Percentiles rank a stretch among this genome's conserved stretches.
Evolutionary conservation across 2,329 filamentous ascomycete species (phyloP).

Genomic region (Monosporascus sp.): DNA sequence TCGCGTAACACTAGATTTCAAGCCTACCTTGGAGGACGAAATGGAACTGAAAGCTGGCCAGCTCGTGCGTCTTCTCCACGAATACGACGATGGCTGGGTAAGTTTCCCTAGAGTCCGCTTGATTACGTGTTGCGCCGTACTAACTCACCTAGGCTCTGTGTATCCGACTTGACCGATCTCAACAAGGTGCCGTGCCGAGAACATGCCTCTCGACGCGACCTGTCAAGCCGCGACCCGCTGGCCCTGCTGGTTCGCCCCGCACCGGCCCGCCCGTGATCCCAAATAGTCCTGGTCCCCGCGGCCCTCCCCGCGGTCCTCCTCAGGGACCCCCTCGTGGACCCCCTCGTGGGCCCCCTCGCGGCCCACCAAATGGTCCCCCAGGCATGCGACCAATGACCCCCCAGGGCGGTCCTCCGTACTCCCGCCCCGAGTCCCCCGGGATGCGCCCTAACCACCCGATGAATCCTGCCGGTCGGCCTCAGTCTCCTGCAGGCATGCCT

Average conservation of each 20-base stretch:
- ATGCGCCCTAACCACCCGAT: slow-evolving; percentile 26
- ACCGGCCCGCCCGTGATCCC: slow-evolving; percentile 51
- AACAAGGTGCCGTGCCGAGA: slow-evolving; percentile 88
- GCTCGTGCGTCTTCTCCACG: slow-evolving; percentile 82
- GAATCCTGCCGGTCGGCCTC: slow-evolving; percentile 18
- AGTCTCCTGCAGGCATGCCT: slow-evolving; percentile 24
- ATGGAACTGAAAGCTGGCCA: slow-evolving; percentile 75
- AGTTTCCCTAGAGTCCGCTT: slow-evolving; percentile 31
- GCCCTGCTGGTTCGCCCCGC: slow-evolving; percentile 35
- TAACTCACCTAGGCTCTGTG: slow-evolving; percentile 66
- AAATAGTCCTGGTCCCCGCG: slow-evolving; percentile 18
- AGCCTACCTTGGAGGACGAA: slow-evolving; percentile 88
- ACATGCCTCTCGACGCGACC: slow-evolving; percentile 90
- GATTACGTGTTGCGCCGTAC: slow-evolving; percentile 19
- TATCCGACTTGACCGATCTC: slow-evolving; percentile 80
- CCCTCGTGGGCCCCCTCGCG: slow-evolving; percentile 23
- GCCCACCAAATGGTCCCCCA: slow-evolving; percentile 25
- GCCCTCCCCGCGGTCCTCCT: slow-evolving; percentile 18
- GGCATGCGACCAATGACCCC: slow-evolving; percentile 35
- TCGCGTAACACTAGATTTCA: slow-evolving; percentile 91
- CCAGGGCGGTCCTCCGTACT: slow-evolving; percentile 27
- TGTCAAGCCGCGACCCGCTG: slow-evolving; percentile 71
- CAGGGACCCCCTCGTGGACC: slow-evolving; percentile 21
- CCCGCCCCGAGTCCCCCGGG: slow-evolving; percentile 29
- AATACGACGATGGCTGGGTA: slow-evolving; percentile 98